Base-by-base conservation (phyloP, 148 eudicot genomes). In the Agrostemma githago region DNA sequence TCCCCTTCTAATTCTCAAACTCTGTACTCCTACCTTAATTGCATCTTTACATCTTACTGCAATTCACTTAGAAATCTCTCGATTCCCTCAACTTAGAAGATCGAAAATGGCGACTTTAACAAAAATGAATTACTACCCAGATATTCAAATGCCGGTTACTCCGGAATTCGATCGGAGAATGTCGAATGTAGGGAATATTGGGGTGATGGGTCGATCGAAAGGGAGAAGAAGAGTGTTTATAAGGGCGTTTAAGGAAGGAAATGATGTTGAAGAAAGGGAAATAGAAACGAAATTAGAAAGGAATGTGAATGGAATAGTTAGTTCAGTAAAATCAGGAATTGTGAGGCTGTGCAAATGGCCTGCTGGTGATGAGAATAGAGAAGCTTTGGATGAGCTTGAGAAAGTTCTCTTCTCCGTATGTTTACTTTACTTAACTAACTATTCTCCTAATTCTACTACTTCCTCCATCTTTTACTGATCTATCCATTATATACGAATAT, bases 301-400 rank as follows among this genome's bases (percentile, higher is more conserved):
- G 51, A 69, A 69, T 58, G 17, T 65, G 54, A 58, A 79, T 44
- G 58, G 26, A 17, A 37, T 16, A 44, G 19, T 79, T 37, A 80
- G 75, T 17, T 72, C 78, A 8, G 26, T 90, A 58, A 88, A 81
- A 69, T 80, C 83, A n/a, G 82, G 86, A 5, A 81, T 88, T 66
- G 79, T 86, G 76, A 87, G 81, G 38, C 65, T 81, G 78, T 90
- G 88, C 17, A 88, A 87, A 60, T 88, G 85, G 75, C 89, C 90
- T 73, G 78, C 84, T 6, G 80, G 81, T 61, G 83, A 77, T 51
- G 81, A 74, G 72, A 82, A 80, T 76, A 68, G 78, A 56, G 79
- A 79, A 66, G 80, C 81, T 21, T 62, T 88, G 80, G 88, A 83
- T 72, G 85, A 86, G 76, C 77, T 90, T 60, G 96, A 88, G 80